These are phyloP conservation scores for Helicocarpus griseus DNA, from an alignment of 2,329 filamentous ascomycete species.

Conservation along the genomic window DNA sequence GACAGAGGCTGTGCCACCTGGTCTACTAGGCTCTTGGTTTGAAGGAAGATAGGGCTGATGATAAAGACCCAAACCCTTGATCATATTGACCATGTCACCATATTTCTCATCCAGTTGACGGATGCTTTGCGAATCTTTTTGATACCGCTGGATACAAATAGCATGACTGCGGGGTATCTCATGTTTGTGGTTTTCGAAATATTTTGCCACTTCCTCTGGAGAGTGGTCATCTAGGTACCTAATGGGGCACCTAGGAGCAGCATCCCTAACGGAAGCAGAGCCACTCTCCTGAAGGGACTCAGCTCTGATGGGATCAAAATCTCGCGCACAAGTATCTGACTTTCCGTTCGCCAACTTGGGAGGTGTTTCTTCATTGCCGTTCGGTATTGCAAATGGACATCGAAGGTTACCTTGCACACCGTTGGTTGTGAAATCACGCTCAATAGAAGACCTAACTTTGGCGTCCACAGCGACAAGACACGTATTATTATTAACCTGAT, in stretches of 20 bases:
- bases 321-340: constrained; percentile 35
- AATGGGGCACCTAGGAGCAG: constrained; percentile 71
- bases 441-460: constrained; percentile 57
- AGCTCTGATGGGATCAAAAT: constrained; percentile 50
- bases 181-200: constrained; percentile 92
- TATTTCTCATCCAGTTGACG: constrained; percentile 89
- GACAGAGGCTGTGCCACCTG: constrained; percentile 24
- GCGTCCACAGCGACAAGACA: constrained; percentile 38
- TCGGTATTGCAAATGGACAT: constrained; percentile 64
- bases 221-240: constrained; percentile 87
- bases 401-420: constrained; percentile 69
- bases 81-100: constrained; percentile 86
- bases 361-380: constrained; percentile 29
- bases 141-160: constrained; percentile 81
- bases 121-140: constrained; percentile 76
- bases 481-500: constrained; percentile 27
- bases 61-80: constrained; percentile 75
- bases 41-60: constrained; percentile 77
- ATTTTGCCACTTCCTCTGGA: constrained; percentile 83
- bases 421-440: constrained; percentile 82
- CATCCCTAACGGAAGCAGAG: constrained; percentile 35
- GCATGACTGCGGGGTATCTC: constrained; percentile 89
- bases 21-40: constrained; percentile 36
- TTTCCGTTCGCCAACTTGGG: constrained; percentile 30
- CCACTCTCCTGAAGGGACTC: constrained; percentile 33